Conservation (phyloP, 306 rosid genomes). For the Senna tora region DNA sequence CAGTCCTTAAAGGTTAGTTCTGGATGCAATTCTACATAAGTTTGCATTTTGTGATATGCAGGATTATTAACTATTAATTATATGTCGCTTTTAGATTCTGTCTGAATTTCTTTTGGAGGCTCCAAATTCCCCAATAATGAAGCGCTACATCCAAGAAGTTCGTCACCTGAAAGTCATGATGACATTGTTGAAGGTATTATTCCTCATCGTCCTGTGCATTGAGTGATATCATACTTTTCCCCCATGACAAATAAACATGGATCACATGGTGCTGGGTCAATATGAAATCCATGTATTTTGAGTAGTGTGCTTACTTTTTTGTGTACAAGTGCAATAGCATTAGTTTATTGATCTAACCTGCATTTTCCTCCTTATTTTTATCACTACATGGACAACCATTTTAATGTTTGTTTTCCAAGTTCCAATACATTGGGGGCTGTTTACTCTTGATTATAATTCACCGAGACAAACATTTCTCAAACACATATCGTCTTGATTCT, state of each 20-base stretch:
- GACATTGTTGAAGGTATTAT: constrained; percentile 82
- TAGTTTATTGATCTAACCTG: constrained; percentile 10
- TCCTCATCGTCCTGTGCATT: constrained; percentile 26
- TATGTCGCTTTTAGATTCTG: constrained; percentile 73
- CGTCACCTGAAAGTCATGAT: constrained; percentile 83
- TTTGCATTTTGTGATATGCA: constrained; percentile 19
- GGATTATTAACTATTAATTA: constrained; percentile 33
- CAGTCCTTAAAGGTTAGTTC: constrained; percentile 92
- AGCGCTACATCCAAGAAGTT: constrained; percentile 87
- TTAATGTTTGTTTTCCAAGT: constrained; percentile 8
- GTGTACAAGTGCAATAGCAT: constrained; percentile 1
- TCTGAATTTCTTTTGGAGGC: constrained; percentile 88
- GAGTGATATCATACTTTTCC: constrained; percentile 22
- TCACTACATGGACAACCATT: neutral
- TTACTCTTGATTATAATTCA: constrained; percentile 8
- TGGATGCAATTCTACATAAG: constrained; percentile 26
- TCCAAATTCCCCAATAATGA: constrained; percentile 87
- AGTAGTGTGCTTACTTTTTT: neutral
- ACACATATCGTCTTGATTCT: neutral
- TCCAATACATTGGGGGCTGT: constrained; percentile 9
- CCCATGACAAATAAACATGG: constrained; percentile 29
- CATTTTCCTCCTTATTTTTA: neutral
- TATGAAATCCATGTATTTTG: constrained; percentile 3
- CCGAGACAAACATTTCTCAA: constrained; percentile 8
- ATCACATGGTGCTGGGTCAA: constrained; percentile 7